Percentiles rank a stretch among this genome's conserved stretches.
phyloP scores from a whole-genome alignment of 345 rosid species.

The Linum trigynum region DNA sequence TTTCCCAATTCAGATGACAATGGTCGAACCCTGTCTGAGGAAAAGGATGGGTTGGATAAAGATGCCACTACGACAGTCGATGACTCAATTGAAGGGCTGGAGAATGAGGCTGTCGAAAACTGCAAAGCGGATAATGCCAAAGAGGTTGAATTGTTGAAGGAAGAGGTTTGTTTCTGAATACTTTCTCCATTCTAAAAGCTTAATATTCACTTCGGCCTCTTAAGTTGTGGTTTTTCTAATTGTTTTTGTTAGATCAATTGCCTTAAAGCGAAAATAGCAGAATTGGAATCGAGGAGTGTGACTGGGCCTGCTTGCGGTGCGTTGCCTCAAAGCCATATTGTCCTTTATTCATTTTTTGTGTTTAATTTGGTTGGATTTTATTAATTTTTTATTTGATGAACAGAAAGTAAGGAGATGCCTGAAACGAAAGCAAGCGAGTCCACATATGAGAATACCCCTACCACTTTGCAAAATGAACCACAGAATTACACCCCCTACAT shows the following conservation, averaged over 20 bases:
- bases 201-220: background rate
- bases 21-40: constrained; percentile 17
- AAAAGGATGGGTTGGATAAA: constrained; percentile 23
- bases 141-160: constrained; percentile 37
- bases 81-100: constrained; percentile 20
- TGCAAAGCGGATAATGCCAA: constrained; percentile 27
- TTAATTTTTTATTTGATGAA: constrained; percentile 16
- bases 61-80: constrained; percentile 15
- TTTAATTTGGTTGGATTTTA: background rate
- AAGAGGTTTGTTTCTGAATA: constrained; percentile 43
- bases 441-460: constrained; percentile 23
- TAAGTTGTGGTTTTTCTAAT: constrained; percentile 1
- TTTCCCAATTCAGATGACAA: constrained; percentile 18
- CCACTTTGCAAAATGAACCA: constrained; percentile 24
- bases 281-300: constrained; percentile 39
- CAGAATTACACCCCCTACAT: constrained; percentile 66
- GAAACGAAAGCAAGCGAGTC: constrained; percentile 18
- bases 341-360: constrained; percentile 4
- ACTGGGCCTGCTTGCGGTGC: constrained; percentile 20
- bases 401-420: constrained; percentile 36
- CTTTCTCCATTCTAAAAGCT: background rate
- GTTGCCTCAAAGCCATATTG: constrained; percentile 16
- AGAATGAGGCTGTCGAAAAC: constrained; percentile 22
- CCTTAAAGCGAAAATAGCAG: constrained; percentile 57
- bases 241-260: constrained; percentile 44